Evolutionary conservation across 768 basidiomycete species (phyloP).

Genomic region (Suillus ampliporus): DNA sequence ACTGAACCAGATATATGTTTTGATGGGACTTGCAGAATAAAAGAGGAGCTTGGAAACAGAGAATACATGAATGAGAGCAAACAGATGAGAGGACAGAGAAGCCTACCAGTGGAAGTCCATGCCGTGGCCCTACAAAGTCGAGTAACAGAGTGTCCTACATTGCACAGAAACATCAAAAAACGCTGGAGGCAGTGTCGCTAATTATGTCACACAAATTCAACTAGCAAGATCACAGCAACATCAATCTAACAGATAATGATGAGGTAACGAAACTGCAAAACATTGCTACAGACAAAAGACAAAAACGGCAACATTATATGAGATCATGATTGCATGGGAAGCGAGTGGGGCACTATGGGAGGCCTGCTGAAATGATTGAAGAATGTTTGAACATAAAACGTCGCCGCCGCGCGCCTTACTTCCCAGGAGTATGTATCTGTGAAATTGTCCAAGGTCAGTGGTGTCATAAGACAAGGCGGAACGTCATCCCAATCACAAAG

Average conservation of each 20-base stretch:
- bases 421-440: constrained; percentile 1
- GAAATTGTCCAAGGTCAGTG: background rate
- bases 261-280: background rate
- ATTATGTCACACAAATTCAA: background rate
- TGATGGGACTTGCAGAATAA: too few relatives aligned
- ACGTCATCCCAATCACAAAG: constrained; percentile 5
- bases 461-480: background rate
- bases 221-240: background rate
- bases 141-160: too few relatives aligned
- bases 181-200: too few relatives aligned
- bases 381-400: constrained; percentile 11
- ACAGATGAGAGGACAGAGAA: background rate
- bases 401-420: background rate
- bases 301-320: background rate
- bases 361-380: constrained; percentile 11
- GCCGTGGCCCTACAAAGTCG: too few relatives aligned
- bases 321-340: constrained; percentile 8
- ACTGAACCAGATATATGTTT: too few relatives aligned
- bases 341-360: background rate
- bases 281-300: background rate
- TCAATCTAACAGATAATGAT: background rate
- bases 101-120: too few relatives aligned
- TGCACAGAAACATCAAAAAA: background rate
- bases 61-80: too few relatives aligned
- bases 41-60: too few relatives aligned